phyloP scores from a whole-genome alignment of 1,284 basidiomycete genomes.

The Exobasidium cylindrosporum region DNA sequence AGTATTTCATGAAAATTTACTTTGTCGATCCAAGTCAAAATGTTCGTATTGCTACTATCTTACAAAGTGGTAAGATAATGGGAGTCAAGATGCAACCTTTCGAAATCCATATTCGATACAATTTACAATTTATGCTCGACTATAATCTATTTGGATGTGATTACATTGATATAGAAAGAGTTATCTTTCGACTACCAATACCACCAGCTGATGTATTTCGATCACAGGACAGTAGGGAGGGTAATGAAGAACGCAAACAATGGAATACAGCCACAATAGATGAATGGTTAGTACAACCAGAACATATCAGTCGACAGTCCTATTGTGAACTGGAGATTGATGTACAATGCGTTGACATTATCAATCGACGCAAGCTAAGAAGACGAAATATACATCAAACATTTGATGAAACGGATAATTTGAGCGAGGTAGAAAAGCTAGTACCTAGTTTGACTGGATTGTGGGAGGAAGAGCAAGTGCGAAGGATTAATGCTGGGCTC shows the following conservation, averaged over 20 bases:
- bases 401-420: constrained; percentile 29
- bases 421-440: constrained; percentile 64
- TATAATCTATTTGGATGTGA: constrained; percentile 93
- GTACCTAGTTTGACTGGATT: constrained; percentile 84
- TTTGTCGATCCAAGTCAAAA: constrained; percentile 62
- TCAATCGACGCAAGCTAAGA: constrained; percentile 71
- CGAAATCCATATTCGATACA: constrained; percentile 84
- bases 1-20: constrained; percentile 84
- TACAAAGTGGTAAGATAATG: constrained; percentile 52
- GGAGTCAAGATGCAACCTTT: constrained; percentile 65
- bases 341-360: constrained; percentile 73
- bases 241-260: constrained; percentile 1
- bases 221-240: constrained; percentile 5
- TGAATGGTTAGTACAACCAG: constrained; percentile 18
- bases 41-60: constrained; percentile 39
- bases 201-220: constrained; percentile 48
- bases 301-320: constrained; percentile 59
- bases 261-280: constrained; percentile 3
- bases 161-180: constrained; percentile 68
- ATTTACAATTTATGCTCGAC: constrained; percentile 91
- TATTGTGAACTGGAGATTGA: constrained; percentile 81
- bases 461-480: constrained; percentile 85
- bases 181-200: constrained; percentile 60
- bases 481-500: constrained; percentile 59
- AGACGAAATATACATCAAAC: constrained; percentile 73